Evolutionary conservation across 2,329 filamentous ascomycete species (phyloP).

Genomic region (Scytalidium lignicola): DNA sequence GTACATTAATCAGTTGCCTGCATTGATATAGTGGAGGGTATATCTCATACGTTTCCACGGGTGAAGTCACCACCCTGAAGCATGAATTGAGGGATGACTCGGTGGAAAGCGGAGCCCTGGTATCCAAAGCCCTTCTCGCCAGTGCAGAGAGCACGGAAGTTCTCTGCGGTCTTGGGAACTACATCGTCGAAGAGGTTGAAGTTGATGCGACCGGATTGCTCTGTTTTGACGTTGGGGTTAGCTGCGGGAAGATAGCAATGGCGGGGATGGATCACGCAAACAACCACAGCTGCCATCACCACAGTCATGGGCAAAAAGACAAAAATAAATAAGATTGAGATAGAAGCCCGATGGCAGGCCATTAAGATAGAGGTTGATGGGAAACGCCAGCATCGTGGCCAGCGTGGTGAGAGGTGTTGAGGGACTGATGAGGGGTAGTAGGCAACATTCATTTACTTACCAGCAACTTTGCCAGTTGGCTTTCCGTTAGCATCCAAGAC

Average conservation of each 20-base stretch:
- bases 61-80: conserved; percentile 96
- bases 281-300: not conserved
- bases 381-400: not conserved
- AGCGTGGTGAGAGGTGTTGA: not conserved
- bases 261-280: not conserved
- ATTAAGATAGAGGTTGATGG: conserved; percentile 8
- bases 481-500: conserved; percentile 56
- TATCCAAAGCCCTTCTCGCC: conserved; percentile 79
- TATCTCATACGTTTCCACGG: conserved; percentile 70
- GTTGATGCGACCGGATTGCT: conserved; percentile 72
- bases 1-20: conserved; percentile 51
- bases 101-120: conserved; percentile 80
- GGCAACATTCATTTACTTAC: conserved; percentile 41
- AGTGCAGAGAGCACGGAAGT: conserved; percentile 83
- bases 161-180: conserved; percentile 82
- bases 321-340: not conserved
- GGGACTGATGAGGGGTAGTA: conserved; percentile 4
- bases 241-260: conserved; percentile 5
- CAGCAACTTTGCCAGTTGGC: conserved; percentile 49
- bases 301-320: not conserved
- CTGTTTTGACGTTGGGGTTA: conserved; percentile 32
- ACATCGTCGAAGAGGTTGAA: conserved; percentile 83
- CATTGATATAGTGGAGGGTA: conserved; percentile 11
- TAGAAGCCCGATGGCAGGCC: not conserved
- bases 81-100: conserved; percentile 91